Evolutionary conservation across 495 filamentous ascomycete genomes (phyloP), one percentile per base, ranked within the genome.

Genomic region (Usnea hakonensis): DNA sequence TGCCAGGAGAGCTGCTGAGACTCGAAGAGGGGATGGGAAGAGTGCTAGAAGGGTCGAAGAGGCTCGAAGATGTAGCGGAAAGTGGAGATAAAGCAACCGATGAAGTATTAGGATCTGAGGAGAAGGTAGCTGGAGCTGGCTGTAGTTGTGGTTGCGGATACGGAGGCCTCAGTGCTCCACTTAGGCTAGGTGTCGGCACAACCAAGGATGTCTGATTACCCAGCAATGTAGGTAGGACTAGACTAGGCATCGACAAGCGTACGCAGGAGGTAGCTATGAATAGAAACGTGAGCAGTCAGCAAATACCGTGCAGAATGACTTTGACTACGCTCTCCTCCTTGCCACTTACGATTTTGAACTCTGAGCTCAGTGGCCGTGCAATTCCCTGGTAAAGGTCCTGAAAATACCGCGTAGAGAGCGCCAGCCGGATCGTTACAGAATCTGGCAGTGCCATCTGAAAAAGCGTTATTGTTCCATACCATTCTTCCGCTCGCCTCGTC

Each of bases 381-480:
- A 8, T 40, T 55, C 7, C 28, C 28, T 10, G 64, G 58, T 26
- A 65, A 32, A 57, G 28, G n/a, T 14, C 59, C 64, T 14, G 33
- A 30, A 53, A 62, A 65, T 2, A 65, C 28, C 21, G 35, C 64
- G 43, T 62, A 50, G 11, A 65, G 36, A 57, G 35, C 35, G 14
- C 44, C 58, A 14, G 50, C 17, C 1, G n/a, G 23, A 52, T 65
- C 52, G 23, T 43, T 30, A 36, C 58, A 54, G 54, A 65, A 65
- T 40, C 64, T 40, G 4, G 64, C 64, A 5, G 33, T 41, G 14
- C 53, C 50, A 3, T 37, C 54, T 28, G 30, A 33, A 14, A 65
- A 65, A 2, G 53, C 40, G 26, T 30, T 30, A n/a, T 65, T 62
- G n/a, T 65, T 56, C 64, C 64, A 65, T 19, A 65, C 38, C 10